Conservation (phyloP, 805 yeast genomes). For the Saccharomyces jurei region DNA sequence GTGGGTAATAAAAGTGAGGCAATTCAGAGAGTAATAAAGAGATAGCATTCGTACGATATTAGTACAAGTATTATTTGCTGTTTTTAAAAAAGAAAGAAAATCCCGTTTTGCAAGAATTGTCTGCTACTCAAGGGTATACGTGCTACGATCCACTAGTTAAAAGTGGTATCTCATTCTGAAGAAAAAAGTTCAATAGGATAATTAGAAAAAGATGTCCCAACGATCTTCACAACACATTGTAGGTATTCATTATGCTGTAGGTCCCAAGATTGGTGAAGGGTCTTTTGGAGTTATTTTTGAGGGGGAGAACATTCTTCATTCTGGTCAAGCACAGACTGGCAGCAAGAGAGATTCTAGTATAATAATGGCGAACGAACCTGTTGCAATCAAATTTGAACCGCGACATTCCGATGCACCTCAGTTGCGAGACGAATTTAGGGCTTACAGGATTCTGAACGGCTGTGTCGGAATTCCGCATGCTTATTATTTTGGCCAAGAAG, state of each 20-base stretch:
- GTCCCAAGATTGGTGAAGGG: slow-evolving; percentile 81
- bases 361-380: slow-evolving; percentile 30
- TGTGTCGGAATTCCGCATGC: slow-evolving; percentile 75
- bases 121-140: not conserved
- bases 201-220: not conserved
- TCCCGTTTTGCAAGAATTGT: not conserved
- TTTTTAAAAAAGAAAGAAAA: not conserved
- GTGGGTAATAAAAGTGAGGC: not conserved
- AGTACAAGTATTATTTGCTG: not conserved
- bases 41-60: not conserved
- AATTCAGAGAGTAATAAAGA: not conserved
- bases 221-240: slow-evolving; percentile 30
- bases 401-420: slow-evolving; percentile 80
- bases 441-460: slow-evolving; percentile 63
- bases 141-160: not conserved
- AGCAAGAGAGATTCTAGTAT: slow-evolving; percentile 7
- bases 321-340: slow-evolving; percentile 19
- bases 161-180: not conserved
- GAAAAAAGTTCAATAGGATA: not conserved
- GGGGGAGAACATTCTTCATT: slow-evolving; percentile 64
- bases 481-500: slow-evolving; percentile 79
- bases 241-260: slow-evolving; percentile 63
- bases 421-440: slow-evolving; percentile 70
- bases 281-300: slow-evolving; percentile 81
- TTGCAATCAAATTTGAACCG: slow-evolving; percentile 77